Evolutionary conservation across 169 alveolate species (phyloP).

Genomic region (Plasmodium gallinaceum): DNA sequence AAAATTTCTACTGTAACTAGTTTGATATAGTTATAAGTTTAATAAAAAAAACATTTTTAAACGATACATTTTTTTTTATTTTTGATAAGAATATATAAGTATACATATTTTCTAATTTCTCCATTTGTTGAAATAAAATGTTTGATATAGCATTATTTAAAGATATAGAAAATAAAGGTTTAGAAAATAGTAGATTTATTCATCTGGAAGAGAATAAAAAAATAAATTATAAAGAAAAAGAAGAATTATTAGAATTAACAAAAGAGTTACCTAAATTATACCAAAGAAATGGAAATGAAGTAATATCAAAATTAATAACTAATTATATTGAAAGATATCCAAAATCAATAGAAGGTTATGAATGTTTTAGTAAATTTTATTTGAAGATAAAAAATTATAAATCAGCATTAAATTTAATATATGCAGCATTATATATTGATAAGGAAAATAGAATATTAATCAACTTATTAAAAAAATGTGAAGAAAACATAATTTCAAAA

Average conservation of each 20-base stretch:
- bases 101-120: not conserved
- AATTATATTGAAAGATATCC: constrained; percentile 34
- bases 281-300: constrained; percentile 21
- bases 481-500: constrained; percentile 25
- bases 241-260: constrained; percentile 26
- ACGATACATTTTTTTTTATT: too few relatives aligned
- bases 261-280: constrained; percentile 51
- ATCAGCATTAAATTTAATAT: constrained; percentile 19
- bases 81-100: not conserved
- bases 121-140: constrained; percentile 13
- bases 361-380: constrained; percentile 25
- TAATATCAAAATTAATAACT: constrained; percentile 19
- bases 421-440: constrained; percentile 56
- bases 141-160: constrained; percentile 15
- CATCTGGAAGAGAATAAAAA: not conserved
- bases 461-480: constrained; percentile 24
- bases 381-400: constrained; percentile 21
- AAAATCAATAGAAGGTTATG: constrained; percentile 26
- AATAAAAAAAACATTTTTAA: too few relatives aligned
- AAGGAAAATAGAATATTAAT: constrained; percentile 13
- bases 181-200: not conserved
- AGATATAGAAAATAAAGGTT: constrained; percentile 15
- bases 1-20: too few relatives aligned
- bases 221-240: not conserved
- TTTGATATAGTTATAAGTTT: too few relatives aligned